phyloP scores from a whole-genome alignment of 768 basidiomycete species.

The Xerocomus spinulosus region DNA sequence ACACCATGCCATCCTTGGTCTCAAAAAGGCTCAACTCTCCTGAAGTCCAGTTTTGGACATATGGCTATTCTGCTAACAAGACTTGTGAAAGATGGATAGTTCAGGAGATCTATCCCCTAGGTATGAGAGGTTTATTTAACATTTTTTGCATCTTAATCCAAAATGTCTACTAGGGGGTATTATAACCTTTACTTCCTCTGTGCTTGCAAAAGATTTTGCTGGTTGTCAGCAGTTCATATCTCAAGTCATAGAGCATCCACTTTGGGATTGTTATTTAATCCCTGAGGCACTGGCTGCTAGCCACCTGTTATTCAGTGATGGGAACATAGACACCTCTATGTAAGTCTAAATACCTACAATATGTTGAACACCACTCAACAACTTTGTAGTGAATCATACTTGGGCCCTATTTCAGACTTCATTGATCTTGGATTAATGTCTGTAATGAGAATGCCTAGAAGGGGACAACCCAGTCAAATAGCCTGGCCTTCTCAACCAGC shows the following conservation, averaged over 20 bases:
- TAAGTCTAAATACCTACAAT: slow-evolving; percentile 2
- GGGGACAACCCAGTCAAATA: slow-evolving; percentile 21
- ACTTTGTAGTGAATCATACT: slow-evolving; percentile 6
- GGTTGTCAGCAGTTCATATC: slow-evolving; percentile 46
- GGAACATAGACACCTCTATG: not conserved
- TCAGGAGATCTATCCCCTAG: slow-evolving; percentile 62
- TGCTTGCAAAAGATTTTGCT: slow-evolving; percentile 50
- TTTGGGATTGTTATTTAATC: slow-evolving; percentile 65
- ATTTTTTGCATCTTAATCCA: not conserved
- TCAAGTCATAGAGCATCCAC: slow-evolving; percentile 52
- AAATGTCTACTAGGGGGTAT: slow-evolving; percentile 52
- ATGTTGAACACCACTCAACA: not conserved
- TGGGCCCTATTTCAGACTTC: slow-evolving; percentile 23
- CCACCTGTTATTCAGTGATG: slow-evolving; percentile 12
- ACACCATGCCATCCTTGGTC: slow-evolving; percentile 45
- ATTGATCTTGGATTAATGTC: slow-evolving; percentile 55
- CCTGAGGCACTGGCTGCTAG: slow-evolving; percentile 57
- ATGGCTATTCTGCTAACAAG: slow-evolving; percentile 57
- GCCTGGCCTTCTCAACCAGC: slow-evolving; percentile 21
- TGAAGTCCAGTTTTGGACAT: slow-evolving; percentile 59
- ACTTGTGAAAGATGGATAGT: slow-evolving; percentile 55
- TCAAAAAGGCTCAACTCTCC: slow-evolving; percentile 42
- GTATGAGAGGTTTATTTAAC: slow-evolving; percentile 34
- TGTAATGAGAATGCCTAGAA: slow-evolving; percentile 46
- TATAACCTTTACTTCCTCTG: slow-evolving; percentile 63